phyloP scores from a whole-genome alignment of 1,284 basidiomycete species.

The Uromyces viciae-fabae region DNA sequence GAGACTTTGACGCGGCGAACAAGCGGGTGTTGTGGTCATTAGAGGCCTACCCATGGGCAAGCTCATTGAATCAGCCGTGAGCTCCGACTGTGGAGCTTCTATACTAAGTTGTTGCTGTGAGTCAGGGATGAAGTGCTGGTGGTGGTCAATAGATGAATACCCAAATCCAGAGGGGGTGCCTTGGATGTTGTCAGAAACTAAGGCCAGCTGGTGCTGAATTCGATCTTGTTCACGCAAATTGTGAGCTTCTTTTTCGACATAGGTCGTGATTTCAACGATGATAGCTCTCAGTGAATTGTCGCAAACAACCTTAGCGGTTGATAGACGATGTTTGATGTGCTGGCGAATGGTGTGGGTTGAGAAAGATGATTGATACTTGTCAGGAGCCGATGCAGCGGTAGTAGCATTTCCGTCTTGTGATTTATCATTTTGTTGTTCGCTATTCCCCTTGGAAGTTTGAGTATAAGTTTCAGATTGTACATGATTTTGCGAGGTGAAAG shows the following conservation, averaged over 20 bases:
- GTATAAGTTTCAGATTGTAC: neutral
- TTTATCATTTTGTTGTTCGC: neutral
- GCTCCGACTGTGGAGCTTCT: neutral
- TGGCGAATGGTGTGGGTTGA: conserved; percentile 69
- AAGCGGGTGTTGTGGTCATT: conserved; percentile 27
- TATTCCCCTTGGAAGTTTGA: neutral
- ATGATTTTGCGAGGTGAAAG: neutral
- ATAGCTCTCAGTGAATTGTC: conserved; percentile 90
- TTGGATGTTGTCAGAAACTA: conserved; percentile 54
- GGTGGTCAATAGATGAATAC: conserved; percentile 47
- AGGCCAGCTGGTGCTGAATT: conserved; percentile 65
- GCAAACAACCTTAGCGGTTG: conserved; percentile 88
- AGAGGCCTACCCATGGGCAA: conserved; percentile 19
- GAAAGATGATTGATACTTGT: conserved; percentile 48
- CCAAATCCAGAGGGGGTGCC: conserved; percentile 52
- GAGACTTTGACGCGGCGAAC: conserved; percentile 28
- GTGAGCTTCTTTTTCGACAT: conserved; percentile 80
- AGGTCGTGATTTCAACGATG: conserved; percentile 83
- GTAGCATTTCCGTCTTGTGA: neutral
- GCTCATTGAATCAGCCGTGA: neutral
- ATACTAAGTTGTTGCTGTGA: neutral
- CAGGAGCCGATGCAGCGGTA: conserved; percentile 33
- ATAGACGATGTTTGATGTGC: conserved; percentile 87
- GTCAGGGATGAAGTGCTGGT: conserved; percentile 20
- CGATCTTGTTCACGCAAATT: conserved; percentile 63